Evolutionary conservation across 75 land plant genomes (phyloP).

Genomic region (Azolla pinnata): DNA sequence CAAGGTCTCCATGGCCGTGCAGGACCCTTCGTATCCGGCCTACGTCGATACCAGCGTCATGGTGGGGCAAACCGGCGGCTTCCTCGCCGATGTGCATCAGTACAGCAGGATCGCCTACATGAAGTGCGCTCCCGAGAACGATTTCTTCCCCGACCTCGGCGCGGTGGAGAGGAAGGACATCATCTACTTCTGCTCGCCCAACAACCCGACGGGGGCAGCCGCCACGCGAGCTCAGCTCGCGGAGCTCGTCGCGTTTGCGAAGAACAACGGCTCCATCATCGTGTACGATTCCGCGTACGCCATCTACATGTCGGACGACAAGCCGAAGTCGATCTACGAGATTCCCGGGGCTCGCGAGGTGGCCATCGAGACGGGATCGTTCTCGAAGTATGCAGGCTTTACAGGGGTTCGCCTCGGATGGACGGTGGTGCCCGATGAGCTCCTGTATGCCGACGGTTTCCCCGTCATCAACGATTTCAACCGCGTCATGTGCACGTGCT

Average conservation of each 20-base stretch:
- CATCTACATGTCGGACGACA: conserved; percentile 62
- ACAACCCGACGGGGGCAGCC: conserved; percentile 81
- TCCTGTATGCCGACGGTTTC: conserved; percentile 39
- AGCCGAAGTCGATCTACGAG: conserved; percentile 70
- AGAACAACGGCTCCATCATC: conserved; percentile 70
- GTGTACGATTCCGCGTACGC: conserved; percentile 80
- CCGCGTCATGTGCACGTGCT: conserved; percentile 45
- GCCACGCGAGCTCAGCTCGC: conserved; percentile 51
- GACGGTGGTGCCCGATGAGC: conserved; percentile 47
- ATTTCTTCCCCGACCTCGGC: conserved; percentile 65
- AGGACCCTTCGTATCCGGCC: conserved; percentile 52
- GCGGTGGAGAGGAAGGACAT: conserved; percentile 45
- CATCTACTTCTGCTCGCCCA: conserved; percentile 89
- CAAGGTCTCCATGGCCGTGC: conserved; percentile 34
- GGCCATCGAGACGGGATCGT: conserved; percentile 59
- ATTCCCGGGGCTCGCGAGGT: conserved; percentile 89
- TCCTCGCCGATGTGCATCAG: conserved; percentile 34
- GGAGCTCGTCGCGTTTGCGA: conserved; percentile 67
- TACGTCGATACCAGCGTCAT: conserved; percentile 85
- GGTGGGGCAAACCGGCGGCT: conserved; percentile 60
- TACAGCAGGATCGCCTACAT: conserved; percentile 60
- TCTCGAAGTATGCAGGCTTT: conserved; percentile 62
- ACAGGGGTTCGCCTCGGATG: conserved; percentile 59
- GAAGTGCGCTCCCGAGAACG: conserved; percentile 62
- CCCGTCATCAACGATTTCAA: conserved; percentile 48